Base-by-base conservation (phyloP, 192 early-diverging fungal species). In the Coemansia aciculifera region DNA sequence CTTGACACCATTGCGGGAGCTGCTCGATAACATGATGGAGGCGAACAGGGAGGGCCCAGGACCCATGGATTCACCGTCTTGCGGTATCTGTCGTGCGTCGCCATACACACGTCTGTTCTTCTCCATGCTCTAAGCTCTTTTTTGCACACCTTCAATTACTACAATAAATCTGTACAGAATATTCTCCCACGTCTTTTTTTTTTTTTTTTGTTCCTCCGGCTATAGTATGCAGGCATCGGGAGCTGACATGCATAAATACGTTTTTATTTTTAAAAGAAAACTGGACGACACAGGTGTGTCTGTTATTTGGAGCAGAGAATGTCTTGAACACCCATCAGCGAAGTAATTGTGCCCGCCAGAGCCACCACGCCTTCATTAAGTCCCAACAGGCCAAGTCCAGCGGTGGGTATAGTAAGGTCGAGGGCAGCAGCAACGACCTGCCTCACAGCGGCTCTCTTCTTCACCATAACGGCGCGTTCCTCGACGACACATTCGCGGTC, bases 341-440 rank as follows among this genome's bases (percentile, higher is more conserved):
- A 81, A 13, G 85, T 86, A 10, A 83, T 59, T 15, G 85, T 77
- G 37, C 85, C 85, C 0, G 85, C 85, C 62, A 84, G 64, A 23
- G 77, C 85, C 19, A 86, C 85, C 27, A 84, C 46, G 39, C 85
- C 85, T 66, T 86, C 85, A 56, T 81, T 81, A 59, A 83, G 48
- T 13, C 62, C 63, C 40, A 85, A 34, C 46, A 80, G 61, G 8
- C 69, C 74, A n/a, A 86, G 79, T 24, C 76, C 73, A 54, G 74
- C 73, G 13, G 66, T 44, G 32, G 85, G 85, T 31, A 86, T 84
- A 13, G 74, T 34, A 31, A 86, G 72, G 44, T 86, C 85, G 23
- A 84, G 74, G 32, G 67, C 72, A 10, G 81, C 39, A 9, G 68
- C 61, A 34, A 79, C 61, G 36, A 84, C 72, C 69, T 71, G 65